Evolutionary conservation across 108 stramenopile genomes (phyloP).

Genomic region (Cyclotella atomus): DNA sequence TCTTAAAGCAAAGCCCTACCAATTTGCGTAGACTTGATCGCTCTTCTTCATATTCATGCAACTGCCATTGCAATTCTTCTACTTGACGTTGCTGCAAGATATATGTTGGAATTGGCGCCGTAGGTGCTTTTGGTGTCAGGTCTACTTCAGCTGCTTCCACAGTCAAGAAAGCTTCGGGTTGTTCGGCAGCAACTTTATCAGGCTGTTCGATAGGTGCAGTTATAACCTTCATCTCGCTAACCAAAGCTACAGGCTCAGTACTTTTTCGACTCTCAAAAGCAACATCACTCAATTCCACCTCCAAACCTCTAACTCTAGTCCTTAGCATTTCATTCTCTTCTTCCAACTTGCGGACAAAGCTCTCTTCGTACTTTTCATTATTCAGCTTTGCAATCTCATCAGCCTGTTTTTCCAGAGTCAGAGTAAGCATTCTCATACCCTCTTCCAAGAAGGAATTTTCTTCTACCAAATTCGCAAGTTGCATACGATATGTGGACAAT

Average conservation of each 20-base stretch:
- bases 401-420: slow-evolving; percentile 32
- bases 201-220: no score
- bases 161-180: no score
- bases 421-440: slow-evolving; percentile 19
- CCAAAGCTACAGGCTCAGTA: background rate
- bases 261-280: slow-evolving; percentile 35
- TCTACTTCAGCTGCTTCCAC: background rate
- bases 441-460: slow-evolving; percentile 26
- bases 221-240: background rate
- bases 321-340: slow-evolving; percentile 26
- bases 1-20: slow-evolving; percentile 16
- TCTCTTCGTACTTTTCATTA: slow-evolving; percentile 3
- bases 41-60: slow-evolving; percentile 25
- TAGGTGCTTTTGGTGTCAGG: slow-evolving; percentile 29
- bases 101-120: slow-evolving; percentile 17
- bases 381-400: slow-evolving; percentile 9
- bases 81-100: slow-evolving; percentile 25
- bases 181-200: no score
- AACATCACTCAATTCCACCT: slow-evolving; percentile 40
- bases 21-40: slow-evolving; percentile 24
- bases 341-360: slow-evolving; percentile 6
- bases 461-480: slow-evolving; percentile 18
- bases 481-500: slow-evolving; percentile 5
- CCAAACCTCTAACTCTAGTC: slow-evolving; percentile 26
- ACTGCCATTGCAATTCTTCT: slow-evolving; percentile 23